Conservation (phyloP, 805 yeast species). For the Candida chilensis region DNA sequence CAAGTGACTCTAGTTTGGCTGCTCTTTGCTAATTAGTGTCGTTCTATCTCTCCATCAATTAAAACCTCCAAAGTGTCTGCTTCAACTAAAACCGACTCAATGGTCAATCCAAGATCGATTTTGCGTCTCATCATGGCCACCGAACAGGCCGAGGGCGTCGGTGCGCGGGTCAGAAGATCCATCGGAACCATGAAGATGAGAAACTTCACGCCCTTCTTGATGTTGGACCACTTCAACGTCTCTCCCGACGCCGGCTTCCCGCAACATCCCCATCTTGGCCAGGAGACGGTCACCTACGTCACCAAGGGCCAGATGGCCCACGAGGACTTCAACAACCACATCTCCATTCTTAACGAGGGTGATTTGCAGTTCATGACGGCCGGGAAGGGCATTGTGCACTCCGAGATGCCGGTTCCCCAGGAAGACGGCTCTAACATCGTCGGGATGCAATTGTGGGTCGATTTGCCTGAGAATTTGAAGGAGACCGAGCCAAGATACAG, state of each 20-base stretch:
- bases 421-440: constrained; percentile 36
- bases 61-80: constrained; percentile 1
- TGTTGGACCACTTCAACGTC: constrained; percentile 73
- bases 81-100: constrained; percentile 2
- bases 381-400: constrained; percentile 78
- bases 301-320: constrained; percentile 64
- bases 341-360: constrained; percentile 69
- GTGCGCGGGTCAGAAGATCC: constrained; percentile 79
- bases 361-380: constrained; percentile 94
- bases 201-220: constrained; percentile 72
- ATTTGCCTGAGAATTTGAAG: constrained; percentile 58
- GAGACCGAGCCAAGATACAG: constrained; percentile 67
- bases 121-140: constrained; percentile 44
- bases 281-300: constrained; percentile 69
- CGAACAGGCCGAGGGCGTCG: constrained; percentile 79
- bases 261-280: constrained; percentile 79
- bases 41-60: too few species aligned
- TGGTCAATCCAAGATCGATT: constrained; percentile 27
- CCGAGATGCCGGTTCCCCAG: constrained; percentile 70
- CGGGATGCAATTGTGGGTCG: constrained; percentile 88
- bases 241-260: constrained; percentile 61
- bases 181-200: constrained; percentile 62
- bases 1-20: too few species aligned
- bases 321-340: constrained; percentile 82
- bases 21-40: too few species aligned